These are phyloP conservation scores for Chrysanthemum lavandulifolium DNA, from an alignment of 129 eudicot species.

Conservation along the genomic window DNA sequence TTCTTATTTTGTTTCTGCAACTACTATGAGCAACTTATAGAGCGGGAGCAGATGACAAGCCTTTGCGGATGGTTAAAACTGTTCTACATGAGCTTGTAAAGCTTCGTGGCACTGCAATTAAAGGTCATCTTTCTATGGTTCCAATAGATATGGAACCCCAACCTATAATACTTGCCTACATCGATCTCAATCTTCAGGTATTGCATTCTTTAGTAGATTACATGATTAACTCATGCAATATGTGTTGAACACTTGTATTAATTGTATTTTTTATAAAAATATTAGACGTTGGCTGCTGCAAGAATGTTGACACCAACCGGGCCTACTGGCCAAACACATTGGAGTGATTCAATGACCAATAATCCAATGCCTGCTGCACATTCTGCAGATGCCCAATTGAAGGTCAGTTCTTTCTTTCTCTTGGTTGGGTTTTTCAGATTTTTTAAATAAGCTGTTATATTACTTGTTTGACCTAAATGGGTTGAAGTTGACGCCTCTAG, in stretches of 20 bases:
- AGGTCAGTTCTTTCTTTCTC: constrained; percentile 36
- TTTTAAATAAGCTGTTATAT: not conserved
- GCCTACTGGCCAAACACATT: constrained; percentile 84
- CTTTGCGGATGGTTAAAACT: constrained; percentile 98
- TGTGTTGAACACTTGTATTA: not conserved
- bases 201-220: not conserved
- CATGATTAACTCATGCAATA: not conserved
- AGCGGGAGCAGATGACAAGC: constrained; percentile 99
- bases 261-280: not conserved
- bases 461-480: not conserved
- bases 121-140: constrained; percentile 99
- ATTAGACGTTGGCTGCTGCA: constrained; percentile 88
- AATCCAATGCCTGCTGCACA: constrained; percentile 71
- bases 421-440: not conserved
- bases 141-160: constrained; percentile 97
- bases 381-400: constrained; percentile 93
- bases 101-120: constrained; percentile 95
- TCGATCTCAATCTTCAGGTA: constrained; percentile 99
- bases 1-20: constrained; percentile 4
- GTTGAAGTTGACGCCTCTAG: not conserved
- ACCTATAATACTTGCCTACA: constrained; percentile 96
- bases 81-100: constrained; percentile 98
- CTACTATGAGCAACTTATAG: constrained; percentile 39
- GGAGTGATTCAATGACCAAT: constrained; percentile 89
- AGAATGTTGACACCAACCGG: constrained; percentile 93